phyloP scores from a whole-genome alignment of 2,329 filamentous ascomycete genomes.

The Nakataea oryzae region DNA sequence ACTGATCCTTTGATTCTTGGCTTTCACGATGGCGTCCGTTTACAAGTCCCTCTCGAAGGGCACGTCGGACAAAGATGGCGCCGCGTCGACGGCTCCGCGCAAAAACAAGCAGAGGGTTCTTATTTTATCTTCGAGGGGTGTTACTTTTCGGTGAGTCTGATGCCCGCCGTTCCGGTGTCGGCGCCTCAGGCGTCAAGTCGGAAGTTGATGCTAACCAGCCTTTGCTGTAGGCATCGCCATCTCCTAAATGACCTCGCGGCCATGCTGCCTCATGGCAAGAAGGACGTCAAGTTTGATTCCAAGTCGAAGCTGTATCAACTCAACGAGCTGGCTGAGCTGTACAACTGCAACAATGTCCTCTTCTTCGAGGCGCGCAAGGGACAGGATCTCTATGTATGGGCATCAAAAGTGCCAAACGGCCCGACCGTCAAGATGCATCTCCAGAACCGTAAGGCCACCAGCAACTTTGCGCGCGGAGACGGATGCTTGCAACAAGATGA shows the following conservation, averaged over 20 bases:
- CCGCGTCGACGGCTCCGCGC: slow-evolving; percentile 14
- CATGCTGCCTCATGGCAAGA: slow-evolving; percentile 83
- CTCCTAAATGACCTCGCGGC: slow-evolving; percentile 80
- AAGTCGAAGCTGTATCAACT: slow-evolving; percentile 80
- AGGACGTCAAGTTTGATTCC: slow-evolving; percentile 94
- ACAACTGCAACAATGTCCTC: slow-evolving; percentile 82
- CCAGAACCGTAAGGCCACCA: slow-evolving; percentile 27
- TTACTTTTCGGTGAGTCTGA: slow-evolving; percentile 62
- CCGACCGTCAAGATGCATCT: slow-evolving; percentile 54
- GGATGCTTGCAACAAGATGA: not conserved
- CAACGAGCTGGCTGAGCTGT: slow-evolving; percentile 64
- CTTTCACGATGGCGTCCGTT: slow-evolving; percentile 52
- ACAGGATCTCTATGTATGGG: slow-evolving; percentile 89
- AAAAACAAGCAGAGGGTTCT: slow-evolving; percentile 71
- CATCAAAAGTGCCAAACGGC: slow-evolving; percentile 81
- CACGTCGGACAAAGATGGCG: slow-evolving; percentile 36
- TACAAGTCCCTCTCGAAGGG: slow-evolving; percentile 65
- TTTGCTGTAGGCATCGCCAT: slow-evolving; percentile 68
- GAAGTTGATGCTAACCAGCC: not conserved
- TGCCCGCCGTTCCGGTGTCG: too few species aligned
- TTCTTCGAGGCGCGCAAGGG: slow-evolving; percentile 95
- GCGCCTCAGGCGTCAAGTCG: slow-evolving; percentile 8
- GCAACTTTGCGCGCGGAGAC: slow-evolving; percentile 6
- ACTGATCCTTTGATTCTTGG: not conserved
- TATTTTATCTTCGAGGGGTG: slow-evolving; percentile 84